Evolutionary conservation across 108 stramenopile genomes (phyloP).

Genomic region (Pinguiococcus pyrenoidosus): DNA sequence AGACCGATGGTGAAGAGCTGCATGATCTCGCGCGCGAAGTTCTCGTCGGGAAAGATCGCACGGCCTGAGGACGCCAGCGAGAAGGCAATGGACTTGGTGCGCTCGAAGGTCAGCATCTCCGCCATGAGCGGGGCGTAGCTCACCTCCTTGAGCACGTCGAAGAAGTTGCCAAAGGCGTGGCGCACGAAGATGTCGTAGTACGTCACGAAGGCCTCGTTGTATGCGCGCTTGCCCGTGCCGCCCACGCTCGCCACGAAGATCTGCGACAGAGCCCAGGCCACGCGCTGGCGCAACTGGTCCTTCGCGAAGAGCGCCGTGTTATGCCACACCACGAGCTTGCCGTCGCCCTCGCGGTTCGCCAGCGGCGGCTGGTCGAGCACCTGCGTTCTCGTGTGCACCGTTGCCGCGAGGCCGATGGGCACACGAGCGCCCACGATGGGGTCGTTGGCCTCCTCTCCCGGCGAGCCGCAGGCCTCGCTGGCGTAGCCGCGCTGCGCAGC

Average conservation of each 20-base stretch:
- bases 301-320: conserved; percentile 38
- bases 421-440: conserved; percentile 19
- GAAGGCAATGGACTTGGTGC: conserved; percentile 1
- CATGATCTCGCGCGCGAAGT: conserved; percentile 50
- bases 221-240: too few species aligned
- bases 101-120: conserved; percentile 38
- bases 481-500: conserved; percentile 1
- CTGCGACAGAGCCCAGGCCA: conserved; percentile 57
- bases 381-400: too few species aligned
- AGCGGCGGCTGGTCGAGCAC: too few species aligned
- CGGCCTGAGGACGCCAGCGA: too few species aligned
- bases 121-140: conserved; percentile 48
- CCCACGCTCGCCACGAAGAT: conserved; percentile 37
- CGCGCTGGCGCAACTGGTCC: conserved; percentile 59
- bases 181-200: conserved; percentile 58
- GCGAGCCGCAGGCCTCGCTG: conserved; percentile 1
- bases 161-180: conserved; percentile 57
- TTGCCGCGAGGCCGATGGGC: too few species aligned
- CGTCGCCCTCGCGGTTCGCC: too few species aligned
- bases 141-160: conserved; percentile 56
- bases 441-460: neutral
- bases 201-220: conserved; percentile 28
- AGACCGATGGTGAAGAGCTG: too few species aligned
- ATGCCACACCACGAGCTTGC: conserved; percentile 36
- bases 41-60: conserved; percentile 42